Evolutionary conservation across 75 land plant genomes (phyloP).

Genomic region (Picea sitchensis): DNA sequence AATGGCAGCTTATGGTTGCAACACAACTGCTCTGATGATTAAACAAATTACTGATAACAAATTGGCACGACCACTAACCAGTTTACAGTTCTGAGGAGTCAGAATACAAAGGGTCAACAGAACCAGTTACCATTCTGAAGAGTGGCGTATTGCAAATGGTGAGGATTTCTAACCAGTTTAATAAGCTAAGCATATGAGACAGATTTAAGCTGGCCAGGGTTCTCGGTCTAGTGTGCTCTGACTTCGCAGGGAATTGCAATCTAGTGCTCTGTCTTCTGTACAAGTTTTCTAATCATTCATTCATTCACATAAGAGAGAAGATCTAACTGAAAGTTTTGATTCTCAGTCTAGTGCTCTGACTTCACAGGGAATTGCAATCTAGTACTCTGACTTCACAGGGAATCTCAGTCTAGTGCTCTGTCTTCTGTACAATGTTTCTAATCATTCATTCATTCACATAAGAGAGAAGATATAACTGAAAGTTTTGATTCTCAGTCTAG

Average conservation of each 20-base stretch:
- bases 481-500: neutral
- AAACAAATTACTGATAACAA: neutral
- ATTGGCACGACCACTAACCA: neutral
- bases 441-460: neutral
- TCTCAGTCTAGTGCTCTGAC: neutral
- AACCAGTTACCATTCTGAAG: neutral
- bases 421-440: neutral
- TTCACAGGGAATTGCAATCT: no score
- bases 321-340: neutral
- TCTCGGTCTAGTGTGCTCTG: neutral
- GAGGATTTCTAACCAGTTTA: slow-evolving; percentile 2
- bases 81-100: neutral
- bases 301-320: neutral
- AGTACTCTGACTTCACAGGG: neutral
- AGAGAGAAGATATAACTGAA: neutral
- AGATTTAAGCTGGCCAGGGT: neutral
- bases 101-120: neutral
- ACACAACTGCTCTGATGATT: neutral
- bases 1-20: no score
- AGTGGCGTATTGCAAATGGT: neutral
- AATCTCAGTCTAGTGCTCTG: neutral
- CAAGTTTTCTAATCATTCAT: neutral
- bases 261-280: neutral
- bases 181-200: neutral
- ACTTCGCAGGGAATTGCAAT: neutral